Evolutionary conservation across 768 basidiomycete species (phyloP), one percentile per base, ranked within the genome.

Genomic region (Auricularia sp.): DNA sequence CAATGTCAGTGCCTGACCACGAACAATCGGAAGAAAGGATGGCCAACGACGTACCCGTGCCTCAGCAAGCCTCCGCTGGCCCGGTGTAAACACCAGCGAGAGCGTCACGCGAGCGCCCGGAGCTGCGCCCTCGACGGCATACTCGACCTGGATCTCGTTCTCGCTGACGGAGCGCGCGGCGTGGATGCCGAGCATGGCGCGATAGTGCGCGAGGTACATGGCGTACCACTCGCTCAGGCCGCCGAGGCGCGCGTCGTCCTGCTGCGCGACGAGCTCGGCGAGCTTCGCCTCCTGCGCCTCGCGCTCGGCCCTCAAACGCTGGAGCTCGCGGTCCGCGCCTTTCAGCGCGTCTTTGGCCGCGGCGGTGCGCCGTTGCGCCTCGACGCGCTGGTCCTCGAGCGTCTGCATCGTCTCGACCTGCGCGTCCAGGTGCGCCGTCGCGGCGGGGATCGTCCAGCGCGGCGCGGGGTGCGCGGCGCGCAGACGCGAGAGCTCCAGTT

Each of bases 401-500:
- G 74, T 76, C 70, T 92, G 88, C 85, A 95, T 90, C 72, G 90
- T 84, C 8, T 77, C 80, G n/a, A 89, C 84, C 68, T 95, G 92
- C 11, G 82, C 82, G 10, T 86, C 85, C 2, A 93, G 83, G 63
- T 86, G 84, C 67, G 87, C 80, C 61, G 86, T 85, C 0, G 94
- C 94, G 58, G 86, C 79, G 2, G 85, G 75, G 39, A 92, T 82
- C 0, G 94, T 96, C 39, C 94, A 76, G 10, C 93, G 84, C 56
- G 93, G 88, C 21, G 86, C 83, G 0, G 91, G 89, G 69, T 95
- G 85, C 2, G 87, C 83, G 68, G 93, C 88, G 21, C 90, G 85
- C 18, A 95, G 84, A 1, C 93, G 84, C 6, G 88, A 87, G 44
- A 95, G 80, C 1, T 88, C 83, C 3, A 94, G 82, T 42, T 90